Evolutionary conservation across 495 filamentous ascomycete genomes (phyloP).

Genomic region (Daldinia grandis): DNA sequence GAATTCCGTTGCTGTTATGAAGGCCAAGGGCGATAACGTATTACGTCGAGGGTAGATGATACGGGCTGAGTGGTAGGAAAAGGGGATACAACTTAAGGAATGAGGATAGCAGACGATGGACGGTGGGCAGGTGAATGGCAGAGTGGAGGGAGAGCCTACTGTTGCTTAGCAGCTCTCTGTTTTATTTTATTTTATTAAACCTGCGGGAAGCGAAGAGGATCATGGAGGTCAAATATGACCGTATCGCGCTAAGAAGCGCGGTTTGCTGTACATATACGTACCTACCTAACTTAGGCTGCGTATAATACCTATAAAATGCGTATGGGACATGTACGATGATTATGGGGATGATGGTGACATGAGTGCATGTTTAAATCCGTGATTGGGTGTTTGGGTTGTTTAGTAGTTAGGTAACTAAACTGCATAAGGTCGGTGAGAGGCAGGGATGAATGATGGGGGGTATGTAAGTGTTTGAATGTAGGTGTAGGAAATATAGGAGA

Average conservation of each 20-base stretch:
- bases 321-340: neutral
- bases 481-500: no score
- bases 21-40: neutral
- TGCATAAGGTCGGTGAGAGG: neutral
- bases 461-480: no score
- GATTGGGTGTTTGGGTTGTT: no score
- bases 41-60: neutral
- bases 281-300: neutral
- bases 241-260: neutral
- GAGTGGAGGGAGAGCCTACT: neutral
- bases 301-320: neutral
- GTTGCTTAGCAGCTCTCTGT: neutral
- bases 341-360: neutral
- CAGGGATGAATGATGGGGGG: no score
- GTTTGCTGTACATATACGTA: conserved; percentile 1
- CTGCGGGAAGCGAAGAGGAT: neutral
- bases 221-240: neutral
- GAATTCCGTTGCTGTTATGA: neutral
- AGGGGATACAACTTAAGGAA: neutral
- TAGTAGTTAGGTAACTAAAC: no score
- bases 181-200: neutral
- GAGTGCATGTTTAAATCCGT: neutral
- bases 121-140: neutral
- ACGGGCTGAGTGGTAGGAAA: neutral
- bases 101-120: no score